Evolutionary conservation across 2,329 filamentous ascomycete species (phyloP).

Genomic region (Calonectria pteridis): DNA sequence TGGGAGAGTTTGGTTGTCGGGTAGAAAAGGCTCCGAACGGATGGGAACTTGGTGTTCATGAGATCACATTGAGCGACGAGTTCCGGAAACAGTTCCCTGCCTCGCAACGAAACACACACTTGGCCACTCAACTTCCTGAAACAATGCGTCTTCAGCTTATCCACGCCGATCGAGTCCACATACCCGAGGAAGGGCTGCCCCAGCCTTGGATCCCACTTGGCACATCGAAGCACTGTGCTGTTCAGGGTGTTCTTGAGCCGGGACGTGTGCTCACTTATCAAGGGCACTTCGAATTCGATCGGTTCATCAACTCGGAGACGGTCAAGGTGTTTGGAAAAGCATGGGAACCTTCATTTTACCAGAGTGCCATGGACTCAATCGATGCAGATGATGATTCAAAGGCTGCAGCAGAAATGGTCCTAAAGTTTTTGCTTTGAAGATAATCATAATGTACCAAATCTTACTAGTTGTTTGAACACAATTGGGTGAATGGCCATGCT

Average conservation of each 20-base stretch:
- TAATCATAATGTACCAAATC: not conserved
- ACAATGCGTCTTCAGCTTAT: constrained; percentile 51
- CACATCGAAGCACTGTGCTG: constrained; percentile 45
- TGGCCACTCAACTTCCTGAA: constrained; percentile 16
- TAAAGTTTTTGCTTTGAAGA: constrained; percentile 34
- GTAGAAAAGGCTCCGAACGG: constrained; percentile 45
- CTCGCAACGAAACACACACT: not conserved
- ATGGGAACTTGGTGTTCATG: constrained; percentile 49
- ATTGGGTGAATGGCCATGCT: not conserved
- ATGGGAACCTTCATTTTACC: constrained; percentile 28
- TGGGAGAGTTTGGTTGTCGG: constrained; percentile 44
- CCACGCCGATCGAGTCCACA: constrained; percentile 49
- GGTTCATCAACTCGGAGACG: constrained; percentile 54
- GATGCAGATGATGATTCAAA: constrained; percentile 37
- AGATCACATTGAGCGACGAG: constrained; percentile 38
- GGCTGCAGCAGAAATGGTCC: constrained; percentile 34
- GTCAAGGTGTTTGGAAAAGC: constrained; percentile 49
- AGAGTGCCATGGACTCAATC: constrained; percentile 23
- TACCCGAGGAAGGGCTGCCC: constrained; percentile 29
- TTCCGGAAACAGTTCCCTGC: constrained; percentile 35
- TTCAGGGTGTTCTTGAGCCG: constrained; percentile 55
- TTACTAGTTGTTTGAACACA: no score
- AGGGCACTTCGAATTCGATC: constrained; percentile 59
- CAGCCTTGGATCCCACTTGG: constrained; percentile 39
- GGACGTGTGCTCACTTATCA: constrained; percentile 55